Percentiles rank a stretch among this genome's conserved stretches.
These are phyloP conservation scores for Nannochloropsis oceanica DNA, from an alignment of 108 stramenopile genomes.

Conservation along the genomic window DNA sequence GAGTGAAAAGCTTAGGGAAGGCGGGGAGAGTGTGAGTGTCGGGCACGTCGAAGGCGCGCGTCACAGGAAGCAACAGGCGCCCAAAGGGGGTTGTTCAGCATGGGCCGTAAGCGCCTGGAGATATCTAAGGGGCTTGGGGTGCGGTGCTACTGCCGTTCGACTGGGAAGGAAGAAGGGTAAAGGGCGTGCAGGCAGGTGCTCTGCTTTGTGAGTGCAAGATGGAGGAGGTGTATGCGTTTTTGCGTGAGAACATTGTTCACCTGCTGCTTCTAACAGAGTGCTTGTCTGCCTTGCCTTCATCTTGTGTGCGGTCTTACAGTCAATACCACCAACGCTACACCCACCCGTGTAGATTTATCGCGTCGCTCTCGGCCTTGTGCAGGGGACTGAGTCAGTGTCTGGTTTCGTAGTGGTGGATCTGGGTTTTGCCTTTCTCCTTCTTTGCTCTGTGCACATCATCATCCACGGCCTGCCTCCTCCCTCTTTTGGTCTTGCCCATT, in stretches of 20 bases:
- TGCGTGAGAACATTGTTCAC: no score
- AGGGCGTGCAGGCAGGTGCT: neutral
- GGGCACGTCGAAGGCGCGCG: neutral
- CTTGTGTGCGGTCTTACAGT: neutral
- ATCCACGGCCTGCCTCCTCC: neutral
- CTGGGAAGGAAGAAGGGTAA: no score
- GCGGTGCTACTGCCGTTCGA: no score
- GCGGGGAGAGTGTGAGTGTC: neutral
- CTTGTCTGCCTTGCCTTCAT: neutral
- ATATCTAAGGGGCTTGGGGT: no score
- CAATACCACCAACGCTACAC: neutral
- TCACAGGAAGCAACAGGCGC: neutral
- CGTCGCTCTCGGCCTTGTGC: neutral
- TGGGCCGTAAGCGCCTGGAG: no score
- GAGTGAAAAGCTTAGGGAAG: neutral
- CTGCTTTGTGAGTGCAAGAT: no score
- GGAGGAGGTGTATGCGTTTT: no score
- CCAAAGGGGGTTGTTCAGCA: neutral
- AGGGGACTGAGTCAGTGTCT: neutral
- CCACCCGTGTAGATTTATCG: neutral
- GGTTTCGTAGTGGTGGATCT: neutral
- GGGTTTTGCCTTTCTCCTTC: neutral
- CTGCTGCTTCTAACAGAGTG: no score
- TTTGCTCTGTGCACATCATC: neutral
- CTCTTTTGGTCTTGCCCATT: neutral